phyloP scores from a whole-genome alignment of 2,329 filamentous ascomycete species.

The Clarireedia monteithiana region DNA sequence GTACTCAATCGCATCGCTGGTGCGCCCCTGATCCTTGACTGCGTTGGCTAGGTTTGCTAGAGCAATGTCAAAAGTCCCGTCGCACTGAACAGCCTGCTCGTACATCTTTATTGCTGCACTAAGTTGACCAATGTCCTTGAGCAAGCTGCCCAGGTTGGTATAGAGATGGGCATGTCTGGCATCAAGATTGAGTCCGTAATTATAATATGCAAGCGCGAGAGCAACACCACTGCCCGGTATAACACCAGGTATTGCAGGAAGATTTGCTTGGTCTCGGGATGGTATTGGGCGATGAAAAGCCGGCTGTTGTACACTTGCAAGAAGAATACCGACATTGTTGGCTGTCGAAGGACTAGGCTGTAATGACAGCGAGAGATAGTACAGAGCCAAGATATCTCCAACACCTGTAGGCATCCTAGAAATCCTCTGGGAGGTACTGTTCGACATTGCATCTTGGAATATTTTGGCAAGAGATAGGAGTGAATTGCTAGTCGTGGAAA shows the following conservation, averaged over 20 bases:
- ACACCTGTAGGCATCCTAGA: conserved; percentile 65
- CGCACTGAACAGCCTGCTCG: conserved; percentile 84
- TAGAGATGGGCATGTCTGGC: conserved; percentile 89
- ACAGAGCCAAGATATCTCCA: conserved; percentile 85
- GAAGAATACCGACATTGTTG: conserved; percentile 93
- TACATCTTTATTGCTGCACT: conserved; percentile 95
- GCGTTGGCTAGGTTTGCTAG: conserved; percentile 95
- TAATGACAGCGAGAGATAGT: conserved; percentile 88
- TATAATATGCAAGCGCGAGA: conserved; percentile 86
- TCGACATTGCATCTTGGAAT: conserved; percentile 91
- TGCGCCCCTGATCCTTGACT: conserved; percentile 90
- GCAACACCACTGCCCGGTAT: conserved; percentile 79
- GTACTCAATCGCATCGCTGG: conserved; percentile 85
- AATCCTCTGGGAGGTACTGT: conserved; percentile 37
- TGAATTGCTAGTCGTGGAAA: conserved; percentile 93
- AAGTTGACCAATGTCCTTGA: conserved; percentile 94
- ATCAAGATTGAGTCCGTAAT: conserved; percentile 85
- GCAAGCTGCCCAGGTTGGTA: conserved; percentile 87
- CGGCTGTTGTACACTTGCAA: conserved; percentile 84
- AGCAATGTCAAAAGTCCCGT: conserved; percentile 93
- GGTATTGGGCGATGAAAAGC: conserved; percentile 31
- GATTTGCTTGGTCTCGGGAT: conserved; percentile 26
- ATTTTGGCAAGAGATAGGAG: conserved; percentile 93
- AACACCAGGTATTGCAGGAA: conserved; percentile 64
- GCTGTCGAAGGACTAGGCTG: conserved; percentile 96